A percentile compares a stretch with the other conserved stretches of the same genome.
Evolutionary conservation across 2,329 filamentous ascomycete species (phyloP).

Genomic region (Cytospora chrysosperma): DNA sequence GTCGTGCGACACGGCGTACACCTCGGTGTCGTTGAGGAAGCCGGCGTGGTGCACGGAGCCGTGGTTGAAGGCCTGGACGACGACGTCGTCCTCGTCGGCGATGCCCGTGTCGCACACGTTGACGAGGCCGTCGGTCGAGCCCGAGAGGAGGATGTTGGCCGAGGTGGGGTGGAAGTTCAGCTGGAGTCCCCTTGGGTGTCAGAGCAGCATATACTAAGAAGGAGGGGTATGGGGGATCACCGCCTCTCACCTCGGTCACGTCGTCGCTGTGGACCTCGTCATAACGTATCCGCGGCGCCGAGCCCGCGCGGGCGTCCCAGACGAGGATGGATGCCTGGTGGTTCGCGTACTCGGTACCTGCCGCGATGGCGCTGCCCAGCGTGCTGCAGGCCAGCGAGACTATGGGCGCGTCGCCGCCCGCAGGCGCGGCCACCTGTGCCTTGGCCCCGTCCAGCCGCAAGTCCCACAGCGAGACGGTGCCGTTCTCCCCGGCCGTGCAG

Average conservation of each 20-base stretch:
- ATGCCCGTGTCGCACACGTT: conserved; percentile 73
- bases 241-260: conserved; percentile 56
- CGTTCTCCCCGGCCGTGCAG: conserved; percentile 71
- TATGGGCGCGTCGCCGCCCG: conserved; percentile 51
- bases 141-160: conserved; percentile 65
- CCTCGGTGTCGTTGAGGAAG: conserved; percentile 63
- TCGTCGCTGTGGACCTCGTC: conserved; percentile 68
- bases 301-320: conserved; percentile 59
- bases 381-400: conserved; percentile 64
- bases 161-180: conserved; percentile 61
- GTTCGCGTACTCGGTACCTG: conserved; percentile 70
- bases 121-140: conserved; percentile 76
- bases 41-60: conserved; percentile 72
- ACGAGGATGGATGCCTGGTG: conserved; percentile 60
- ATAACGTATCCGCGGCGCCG: conserved; percentile 52
- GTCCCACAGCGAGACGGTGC: conserved; percentile 66
- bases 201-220: not conserved
- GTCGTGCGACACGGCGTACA: conserved; percentile 75
- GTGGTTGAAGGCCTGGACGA: conserved; percentile 77
- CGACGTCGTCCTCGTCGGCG: conserved; percentile 72
- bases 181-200: conserved; percentile 37
- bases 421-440: conserved; percentile 45
- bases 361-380: conserved; percentile 59
- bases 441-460: conserved; percentile 45
- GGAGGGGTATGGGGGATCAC: too few relatives aligned